Percentiles rank a stretch among this genome's conserved stretches.
Conservation (phyloP, 768 basidiomycete genomes). For the Naganishia vishniacii region DNA sequence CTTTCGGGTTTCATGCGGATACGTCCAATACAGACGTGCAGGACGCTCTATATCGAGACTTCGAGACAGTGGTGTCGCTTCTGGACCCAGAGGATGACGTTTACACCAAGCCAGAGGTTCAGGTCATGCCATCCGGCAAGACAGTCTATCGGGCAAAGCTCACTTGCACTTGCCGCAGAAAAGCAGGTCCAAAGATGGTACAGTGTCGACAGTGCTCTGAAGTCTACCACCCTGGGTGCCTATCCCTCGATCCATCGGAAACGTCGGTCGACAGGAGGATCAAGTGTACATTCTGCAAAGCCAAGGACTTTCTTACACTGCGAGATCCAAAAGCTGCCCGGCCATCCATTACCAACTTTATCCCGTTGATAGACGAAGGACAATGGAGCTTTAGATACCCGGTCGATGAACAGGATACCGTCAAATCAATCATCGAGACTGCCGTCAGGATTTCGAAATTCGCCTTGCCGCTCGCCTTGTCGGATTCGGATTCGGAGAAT, state of each 20-base stretch:
- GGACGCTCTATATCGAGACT: slow-evolving; percentile 11
- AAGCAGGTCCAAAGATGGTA: slow-evolving; percentile 36
- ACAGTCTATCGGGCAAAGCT: slow-evolving; percentile 23
- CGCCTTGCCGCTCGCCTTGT: slow-evolving; percentile 32
- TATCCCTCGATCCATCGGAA: slow-evolving; percentile 30
- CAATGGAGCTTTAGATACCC: slow-evolving; percentile 37
- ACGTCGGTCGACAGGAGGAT: slow-evolving; percentile 22
- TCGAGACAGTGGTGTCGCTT: slow-evolving; percentile 26
- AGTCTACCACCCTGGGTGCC: slow-evolving; percentile 44
- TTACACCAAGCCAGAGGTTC: background rate
- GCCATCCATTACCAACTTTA: slow-evolving; percentile 32
- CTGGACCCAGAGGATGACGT: slow-evolving; percentile 38
- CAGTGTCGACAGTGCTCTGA: slow-evolving; percentile 39
- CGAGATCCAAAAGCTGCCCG: slow-evolving; percentile 25
- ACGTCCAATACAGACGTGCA: slow-evolving; percentile 21
- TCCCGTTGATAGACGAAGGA: slow-evolving; percentile 28
- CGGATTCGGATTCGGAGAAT: slow-evolving; percentile 34
- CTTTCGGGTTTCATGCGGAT: slow-evolving; percentile 24
- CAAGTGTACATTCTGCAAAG: slow-evolving; percentile 25
- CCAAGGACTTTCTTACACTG: slow-evolving; percentile 33
- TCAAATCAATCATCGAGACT: slow-evolving; percentile 29
- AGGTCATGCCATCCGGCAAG: slow-evolving; percentile 13
- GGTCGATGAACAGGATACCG: slow-evolving; percentile 32
- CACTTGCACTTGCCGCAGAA: slow-evolving; percentile 43
- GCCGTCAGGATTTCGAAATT: slow-evolving; percentile 30